Conservation (phyloP, 306 rosid species). For the Mimosa pudica region DNA sequence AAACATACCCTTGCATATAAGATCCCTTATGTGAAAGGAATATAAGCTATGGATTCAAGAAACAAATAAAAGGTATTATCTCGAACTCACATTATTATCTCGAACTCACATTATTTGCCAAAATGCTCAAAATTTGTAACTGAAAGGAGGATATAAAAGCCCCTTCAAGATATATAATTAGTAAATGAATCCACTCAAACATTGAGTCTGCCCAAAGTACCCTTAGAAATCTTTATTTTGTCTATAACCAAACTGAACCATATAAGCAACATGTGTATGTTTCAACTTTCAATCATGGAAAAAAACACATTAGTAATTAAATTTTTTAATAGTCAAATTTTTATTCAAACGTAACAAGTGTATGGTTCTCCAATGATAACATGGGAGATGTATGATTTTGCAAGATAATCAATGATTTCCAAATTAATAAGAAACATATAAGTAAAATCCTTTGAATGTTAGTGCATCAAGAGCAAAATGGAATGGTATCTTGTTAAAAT, state of each 20-base stretch:
- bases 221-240: constrained; percentile 9
- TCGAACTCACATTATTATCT: neutral
- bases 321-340: neutral
- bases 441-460: neutral
- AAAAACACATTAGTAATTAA: neutral
- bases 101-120: constrained; percentile 2
- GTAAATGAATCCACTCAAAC: neutral
- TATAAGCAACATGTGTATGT: constrained; percentile 16
- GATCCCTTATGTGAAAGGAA: neutral
- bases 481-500: constrained; percentile 11
- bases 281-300: neutral
- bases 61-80: neutral
- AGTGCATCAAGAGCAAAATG: neutral
- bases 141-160: neutral
- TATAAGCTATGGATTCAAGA: neutral
- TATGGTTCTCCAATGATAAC: neutral
- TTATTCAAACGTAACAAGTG: neutral
- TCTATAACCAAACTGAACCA: constrained; percentile 9
- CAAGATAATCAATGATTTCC: neutral
- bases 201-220: neutral
- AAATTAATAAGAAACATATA: neutral
- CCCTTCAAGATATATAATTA: neutral
- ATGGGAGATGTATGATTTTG: neutral
- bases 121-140: neutral
- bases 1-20: neutral